Conservation (phyloP, 225 moss, liverwort and hornwort genomes). For the Straminergon stramineum region DNA sequence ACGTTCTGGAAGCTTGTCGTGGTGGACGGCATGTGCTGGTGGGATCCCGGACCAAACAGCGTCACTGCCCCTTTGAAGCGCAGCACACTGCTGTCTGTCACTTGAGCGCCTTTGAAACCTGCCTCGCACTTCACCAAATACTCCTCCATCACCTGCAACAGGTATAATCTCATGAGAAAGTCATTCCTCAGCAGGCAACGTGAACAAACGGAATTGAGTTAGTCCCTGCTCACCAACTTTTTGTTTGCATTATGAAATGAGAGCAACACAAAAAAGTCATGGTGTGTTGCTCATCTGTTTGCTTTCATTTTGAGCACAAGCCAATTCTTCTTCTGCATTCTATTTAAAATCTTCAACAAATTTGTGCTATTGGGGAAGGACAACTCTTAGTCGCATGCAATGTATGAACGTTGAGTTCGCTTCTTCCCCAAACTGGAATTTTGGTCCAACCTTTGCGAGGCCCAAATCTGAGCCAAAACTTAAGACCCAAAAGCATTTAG, state of each 20-base stretch:
- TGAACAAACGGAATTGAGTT: background rate
- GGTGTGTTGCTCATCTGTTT: background rate
- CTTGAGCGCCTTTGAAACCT: constrained; percentile 18
- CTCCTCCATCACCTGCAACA: constrained; percentile 21
- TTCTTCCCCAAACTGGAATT: background rate
- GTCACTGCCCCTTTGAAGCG: constrained; percentile 59
- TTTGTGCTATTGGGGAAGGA: background rate
- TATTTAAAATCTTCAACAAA: background rate
- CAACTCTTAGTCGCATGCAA: background rate
- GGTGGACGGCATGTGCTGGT: constrained; percentile 58
- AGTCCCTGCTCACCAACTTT: background rate
- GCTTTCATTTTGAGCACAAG: background rate
- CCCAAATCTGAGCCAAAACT: background rate
- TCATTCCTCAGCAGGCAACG: background rate
- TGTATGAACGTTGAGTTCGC: too few relatives aligned
- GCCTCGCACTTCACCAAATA: constrained; percentile 33
- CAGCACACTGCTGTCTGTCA: constrained; percentile 46
- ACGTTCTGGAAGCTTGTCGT: constrained; percentile 43
- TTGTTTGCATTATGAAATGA: background rate
- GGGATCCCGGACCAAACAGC: constrained; percentile 48
- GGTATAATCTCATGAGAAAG: background rate
- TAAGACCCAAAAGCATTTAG: background rate
- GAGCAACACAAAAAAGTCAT: background rate
- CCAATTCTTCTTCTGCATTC: background rate
- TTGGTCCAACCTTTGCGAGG: background rate